A percentile compares a stretch with the other conserved stretches of the same genome.
These are phyloP conservation scores for Nymphaea colorata DNA, from an alignment of 164 flowering plant genomes.

Conservation along the genomic window DNA sequence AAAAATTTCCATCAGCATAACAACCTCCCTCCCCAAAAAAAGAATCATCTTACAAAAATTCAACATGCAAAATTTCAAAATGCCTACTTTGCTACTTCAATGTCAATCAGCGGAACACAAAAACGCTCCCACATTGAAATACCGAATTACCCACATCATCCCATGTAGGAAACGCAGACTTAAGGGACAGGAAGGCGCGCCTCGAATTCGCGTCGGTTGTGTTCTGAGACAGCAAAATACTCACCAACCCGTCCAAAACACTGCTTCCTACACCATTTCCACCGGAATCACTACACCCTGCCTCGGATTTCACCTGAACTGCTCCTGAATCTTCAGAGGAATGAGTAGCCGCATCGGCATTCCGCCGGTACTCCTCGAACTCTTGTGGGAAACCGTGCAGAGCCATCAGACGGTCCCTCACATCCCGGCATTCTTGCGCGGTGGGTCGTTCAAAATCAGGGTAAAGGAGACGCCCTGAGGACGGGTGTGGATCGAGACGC, in stretches of 20 bases:
- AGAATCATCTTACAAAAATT: too few relatives aligned
- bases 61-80: neutral
- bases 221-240: slow-evolving; percentile 69
- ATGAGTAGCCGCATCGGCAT: neutral
- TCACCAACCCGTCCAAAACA: slow-evolving; percentile 75
- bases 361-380: slow-evolving; percentile 47
- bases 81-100: neutral
- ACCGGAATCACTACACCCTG: neutral
- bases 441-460: slow-evolving; percentile 53
- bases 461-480: slow-evolving; percentile 18
- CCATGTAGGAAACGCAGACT: slow-evolving; percentile 69
- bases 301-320: slow-evolving; percentile 5
- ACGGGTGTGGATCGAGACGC: neutral
- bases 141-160: slow-evolving; percentile 35
- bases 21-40: too few relatives aligned
- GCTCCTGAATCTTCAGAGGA: neutral
- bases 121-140: too few relatives aligned
- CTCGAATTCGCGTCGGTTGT: slow-evolving; percentile 70
- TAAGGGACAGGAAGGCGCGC: slow-evolving; percentile 73
- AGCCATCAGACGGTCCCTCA: slow-evolving; percentile 50
- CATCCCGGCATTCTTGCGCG: slow-evolving; percentile 51
- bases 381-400: slow-evolving; percentile 76
- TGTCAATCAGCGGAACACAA: too few relatives aligned
- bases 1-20: too few relatives aligned
- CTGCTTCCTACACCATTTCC: slow-evolving; percentile 10